Conservation (phyloP, 78 protist genomes). For the Creolimax fragrantissima region DNA sequence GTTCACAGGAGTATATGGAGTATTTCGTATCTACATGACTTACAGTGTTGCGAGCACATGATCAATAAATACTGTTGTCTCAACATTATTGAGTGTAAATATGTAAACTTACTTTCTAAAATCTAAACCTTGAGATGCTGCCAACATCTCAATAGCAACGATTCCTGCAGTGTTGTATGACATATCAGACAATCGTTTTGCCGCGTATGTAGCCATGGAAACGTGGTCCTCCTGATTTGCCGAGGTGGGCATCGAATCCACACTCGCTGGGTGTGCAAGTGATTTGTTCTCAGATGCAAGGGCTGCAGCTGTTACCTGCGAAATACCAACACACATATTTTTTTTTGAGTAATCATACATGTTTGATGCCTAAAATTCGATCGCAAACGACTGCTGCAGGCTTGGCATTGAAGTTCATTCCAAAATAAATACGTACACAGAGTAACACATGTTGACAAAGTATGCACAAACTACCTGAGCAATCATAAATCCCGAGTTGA, state of each 20-base stretch:
- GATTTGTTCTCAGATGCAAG: slow-evolving; percentile 1
- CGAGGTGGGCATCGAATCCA: not conserved
- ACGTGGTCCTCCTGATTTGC: slow-evolving; percentile 18
- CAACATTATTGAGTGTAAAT: too few relatives aligned
- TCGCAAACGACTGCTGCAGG: too few relatives aligned
- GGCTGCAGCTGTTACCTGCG: slow-evolving; percentile 6
- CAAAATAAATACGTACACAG: too few relatives aligned
- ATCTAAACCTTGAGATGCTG: not conserved
- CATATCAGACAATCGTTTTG: not conserved
- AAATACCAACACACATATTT: not conserved
- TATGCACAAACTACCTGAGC: not conserved
- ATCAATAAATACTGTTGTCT: not conserved
- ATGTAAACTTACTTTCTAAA: not conserved
- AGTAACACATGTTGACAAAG: too few relatives aligned
- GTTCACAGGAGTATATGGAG: too few relatives aligned
- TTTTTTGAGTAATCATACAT: not conserved
- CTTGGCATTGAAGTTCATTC: too few relatives aligned
- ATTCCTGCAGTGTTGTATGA: not conserved
- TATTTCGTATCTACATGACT: too few relatives aligned
- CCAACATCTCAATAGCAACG: not conserved
- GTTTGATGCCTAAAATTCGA: too few relatives aligned
- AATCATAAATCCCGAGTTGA: not conserved
- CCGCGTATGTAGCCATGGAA: slow-evolving; percentile 10
- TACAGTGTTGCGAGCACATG: not conserved
- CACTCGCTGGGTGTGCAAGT: slow-evolving; percentile 18